Evolutionary conservation across 2,329 filamentous ascomycete species (phyloP).

Genomic region (Fusarium odoratissimum): DNA sequence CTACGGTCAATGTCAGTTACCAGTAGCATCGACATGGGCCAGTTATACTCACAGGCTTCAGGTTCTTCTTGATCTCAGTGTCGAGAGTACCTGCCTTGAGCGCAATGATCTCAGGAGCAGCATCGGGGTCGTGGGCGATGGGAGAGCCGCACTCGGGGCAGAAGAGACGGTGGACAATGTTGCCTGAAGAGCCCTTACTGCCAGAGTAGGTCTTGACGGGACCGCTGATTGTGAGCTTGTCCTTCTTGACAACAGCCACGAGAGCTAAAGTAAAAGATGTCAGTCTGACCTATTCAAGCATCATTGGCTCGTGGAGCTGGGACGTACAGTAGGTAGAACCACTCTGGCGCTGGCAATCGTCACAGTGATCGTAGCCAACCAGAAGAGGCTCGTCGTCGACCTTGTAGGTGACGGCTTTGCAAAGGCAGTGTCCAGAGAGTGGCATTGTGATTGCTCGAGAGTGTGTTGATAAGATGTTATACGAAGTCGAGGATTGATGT

Average conservation of each 20-base stretch:
- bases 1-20: constrained; percentile 48
- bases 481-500: constrained; percentile 11
- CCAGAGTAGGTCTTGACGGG: constrained; percentile 73
- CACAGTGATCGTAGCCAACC: constrained; percentile 77
- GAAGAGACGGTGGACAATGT: constrained; percentile 75
- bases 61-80: constrained; percentile 72
- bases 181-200: constrained; percentile 66
- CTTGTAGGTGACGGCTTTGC: constrained; percentile 77
- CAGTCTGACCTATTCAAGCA: background rate
- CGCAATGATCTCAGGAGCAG: constrained; percentile 76
- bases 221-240: constrained; percentile 71
- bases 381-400: constrained; percentile 62
- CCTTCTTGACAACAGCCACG: constrained; percentile 74
- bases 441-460: constrained; percentile 61
- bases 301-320: background rate
- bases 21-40: background rate
- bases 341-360: constrained; percentile 77
- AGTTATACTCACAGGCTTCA: constrained; percentile 67
- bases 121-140: constrained; percentile 76
- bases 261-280: constrained; percentile 60
- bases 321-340: constrained; percentile 76
- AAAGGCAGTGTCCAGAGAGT: constrained; percentile 77
- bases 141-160: constrained; percentile 76
- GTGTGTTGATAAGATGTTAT: constrained; percentile 5
- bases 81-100: constrained; percentile 75